Percentiles rank a stretch among this genome's conserved stretches.
Evolutionary conservation across 257 asterid genomes (phyloP).

Genomic region (Echium plantagineum): DNA sequence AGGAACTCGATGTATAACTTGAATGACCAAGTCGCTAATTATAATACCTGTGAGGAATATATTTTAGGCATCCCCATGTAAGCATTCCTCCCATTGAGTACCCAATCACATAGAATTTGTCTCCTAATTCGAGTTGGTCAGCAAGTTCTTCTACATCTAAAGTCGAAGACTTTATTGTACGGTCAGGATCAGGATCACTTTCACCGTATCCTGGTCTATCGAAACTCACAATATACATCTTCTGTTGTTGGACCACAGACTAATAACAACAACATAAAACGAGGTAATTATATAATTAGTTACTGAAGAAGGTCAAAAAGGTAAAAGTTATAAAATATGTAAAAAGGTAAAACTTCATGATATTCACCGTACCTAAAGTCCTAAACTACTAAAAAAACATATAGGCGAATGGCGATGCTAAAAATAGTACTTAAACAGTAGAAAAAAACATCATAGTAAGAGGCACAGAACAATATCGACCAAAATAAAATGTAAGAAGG

Average conservation of each 20-base stretch:
- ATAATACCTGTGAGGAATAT: conserved; percentile 32
- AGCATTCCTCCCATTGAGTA: conserved; percentile 58
- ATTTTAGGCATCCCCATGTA: conserved; percentile 41
- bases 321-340: neutral
- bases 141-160: conserved; percentile 33
- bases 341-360: neutral
- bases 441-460: too few species aligned
- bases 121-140: conserved; percentile 31
- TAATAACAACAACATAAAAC: conserved; percentile 9
- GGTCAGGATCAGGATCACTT: conserved; percentile 15
- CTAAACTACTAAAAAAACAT: too few species aligned
- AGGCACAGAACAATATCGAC: too few species aligned
- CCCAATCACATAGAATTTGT: conserved; percentile 48
- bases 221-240: conserved; percentile 27
- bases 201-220: conserved; percentile 78
- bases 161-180: conserved; percentile 37
- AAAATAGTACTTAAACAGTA: too few species aligned
- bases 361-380: too few species aligned
- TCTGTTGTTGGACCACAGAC: conserved; percentile 33
- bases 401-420: too few species aligned
- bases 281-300: too few species aligned
- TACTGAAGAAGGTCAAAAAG: neutral
- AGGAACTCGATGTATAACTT: too few species aligned
- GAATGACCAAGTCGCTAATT: too few species aligned
- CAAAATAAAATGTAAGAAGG: too few species aligned